These are phyloP conservation scores for Diaporthe velutina DNA, from an alignment of 2,329 filamentous ascomycete genomes.

Conservation along the genomic window DNA sequence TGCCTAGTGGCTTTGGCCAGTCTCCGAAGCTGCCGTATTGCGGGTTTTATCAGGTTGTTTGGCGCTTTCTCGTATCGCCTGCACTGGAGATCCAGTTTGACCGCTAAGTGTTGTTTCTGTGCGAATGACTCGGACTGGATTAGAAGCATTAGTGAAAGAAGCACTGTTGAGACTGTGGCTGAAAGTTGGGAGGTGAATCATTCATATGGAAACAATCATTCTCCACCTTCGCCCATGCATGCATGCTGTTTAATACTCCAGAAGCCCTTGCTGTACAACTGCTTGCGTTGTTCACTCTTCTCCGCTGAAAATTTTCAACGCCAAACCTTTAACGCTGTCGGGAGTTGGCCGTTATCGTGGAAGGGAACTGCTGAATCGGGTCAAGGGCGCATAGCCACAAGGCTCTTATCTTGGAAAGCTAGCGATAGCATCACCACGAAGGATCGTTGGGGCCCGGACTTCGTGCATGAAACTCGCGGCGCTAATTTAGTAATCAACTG, in stretches of 20 bases:
- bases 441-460: neutral
- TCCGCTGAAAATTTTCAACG: conserved; percentile 4
- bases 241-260: too few relatives aligned
- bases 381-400: conserved; percentile 15
- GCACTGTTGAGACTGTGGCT: neutral
- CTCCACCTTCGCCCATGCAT: neutral
- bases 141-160: neutral
- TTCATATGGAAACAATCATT: neutral
- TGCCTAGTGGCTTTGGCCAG: neutral
- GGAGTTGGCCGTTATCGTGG: conserved; percentile 21
- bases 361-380: conserved; percentile 10
- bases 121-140: too few relatives aligned
- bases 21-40: neutral
- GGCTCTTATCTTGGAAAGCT: conserved; percentile 14
- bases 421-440: conserved; percentile 18
- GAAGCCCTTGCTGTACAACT: neutral
- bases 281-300: neutral
- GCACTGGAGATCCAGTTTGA: neutral
- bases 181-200: neutral
- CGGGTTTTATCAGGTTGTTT: neutral
- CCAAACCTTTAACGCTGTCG: neutral
- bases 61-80: neutral
- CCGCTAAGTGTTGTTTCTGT: neutral
- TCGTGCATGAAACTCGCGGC: conserved; percentile 7
- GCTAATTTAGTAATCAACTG: conserved; percentile 23